Evolutionary conservation across 768 basidiomycete species (phyloP).

Genomic region (Saitozyma sp.): DNA sequence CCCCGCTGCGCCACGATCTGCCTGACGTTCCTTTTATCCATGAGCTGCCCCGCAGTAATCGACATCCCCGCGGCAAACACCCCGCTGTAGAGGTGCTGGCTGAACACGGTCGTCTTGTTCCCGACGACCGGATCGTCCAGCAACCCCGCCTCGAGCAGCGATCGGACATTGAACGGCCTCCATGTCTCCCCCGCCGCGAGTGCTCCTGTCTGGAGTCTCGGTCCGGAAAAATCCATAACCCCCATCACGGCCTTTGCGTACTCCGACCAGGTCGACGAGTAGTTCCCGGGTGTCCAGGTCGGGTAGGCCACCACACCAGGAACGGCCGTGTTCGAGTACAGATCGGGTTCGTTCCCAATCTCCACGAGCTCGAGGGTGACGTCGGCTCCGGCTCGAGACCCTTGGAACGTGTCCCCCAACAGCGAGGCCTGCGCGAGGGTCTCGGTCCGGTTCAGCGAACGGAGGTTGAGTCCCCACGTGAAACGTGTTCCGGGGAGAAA

Average conservation of each 20-base stretch:
- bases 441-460: constrained; percentile 1
- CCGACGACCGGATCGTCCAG: constrained; percentile 8
- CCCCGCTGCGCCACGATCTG: neutral
- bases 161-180: constrained; percentile 1
- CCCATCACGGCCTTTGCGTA: constrained; percentile 8
- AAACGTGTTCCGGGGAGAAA: constrained; percentile 5
- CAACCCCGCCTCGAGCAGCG: constrained; percentile 12
- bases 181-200: neutral
- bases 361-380: constrained; percentile 12
- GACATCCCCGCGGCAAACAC: neutral
- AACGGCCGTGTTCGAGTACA: neutral
- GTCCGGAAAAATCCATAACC: constrained; percentile 5
- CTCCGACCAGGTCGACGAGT: constrained; percentile 13
- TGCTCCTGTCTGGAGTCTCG: neutral
- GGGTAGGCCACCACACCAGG: neutral
- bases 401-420: constrained; percentile 8
- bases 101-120: constrained; percentile 1
- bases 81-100: constrained; percentile 1
- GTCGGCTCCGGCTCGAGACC: neutral
- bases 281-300: constrained; percentile 12
- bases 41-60: constrained; percentile 6
- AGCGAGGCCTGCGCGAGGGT: constrained; percentile 5
- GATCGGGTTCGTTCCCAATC: constrained; percentile 29
- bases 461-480: neutral
- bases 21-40: constrained; percentile 8